Evolutionary conservation across 768 basidiomycete genomes (phyloP), one percentile per base, ranked within the genome.

Genomic region (Phallus indusiatus): DNA sequence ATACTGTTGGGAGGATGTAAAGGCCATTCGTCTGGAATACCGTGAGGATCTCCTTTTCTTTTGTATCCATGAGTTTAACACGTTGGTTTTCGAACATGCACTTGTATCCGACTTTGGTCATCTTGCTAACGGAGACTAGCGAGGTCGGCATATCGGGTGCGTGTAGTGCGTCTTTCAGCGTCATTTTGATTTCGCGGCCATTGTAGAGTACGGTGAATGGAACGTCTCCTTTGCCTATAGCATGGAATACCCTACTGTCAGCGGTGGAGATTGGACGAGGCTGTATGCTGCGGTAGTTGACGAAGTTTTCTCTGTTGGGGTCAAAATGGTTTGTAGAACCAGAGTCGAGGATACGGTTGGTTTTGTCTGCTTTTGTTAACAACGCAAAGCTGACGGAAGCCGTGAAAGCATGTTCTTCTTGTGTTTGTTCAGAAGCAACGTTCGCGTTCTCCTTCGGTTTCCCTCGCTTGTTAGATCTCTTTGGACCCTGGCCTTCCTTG

Each of bases 291-390:
- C 47, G 48, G 51, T 65, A 74, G 42, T 68, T 70, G 54, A 68
- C 62, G 61, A 76, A 70, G 8, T 60, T 54, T 36, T 72, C 49
- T 1, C 67, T 59, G 56, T 68, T 69, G 0, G 70, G 74, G 1
- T 71, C 69, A 69, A 76, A 71, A 54, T 75, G 74, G 28, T 63
- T 66, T 0, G 68, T 66, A 20, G 73, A 70, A 2, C 75, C 74
- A n/a, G 72, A 73, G 65, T 76, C 71, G n/a, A 58, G 20, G 12
- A 55, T 18, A 16, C 46, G 18, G 11, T 37, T 20, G 8, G 34
- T 54, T 54, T 54, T 21, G 53, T 54, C 53, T 10, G 53, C 11
- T 14, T 24, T n/a, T 54, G 53, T n/a, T 28, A 34, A 6, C 17
- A n/a, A 14, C 11, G 18, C 53, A 34, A 12, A 24, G 28, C 6